Base-by-base conservation (phyloP, 2,329 filamentous ascomycete genomes). In the Colletotrichum sp. region DNA sequence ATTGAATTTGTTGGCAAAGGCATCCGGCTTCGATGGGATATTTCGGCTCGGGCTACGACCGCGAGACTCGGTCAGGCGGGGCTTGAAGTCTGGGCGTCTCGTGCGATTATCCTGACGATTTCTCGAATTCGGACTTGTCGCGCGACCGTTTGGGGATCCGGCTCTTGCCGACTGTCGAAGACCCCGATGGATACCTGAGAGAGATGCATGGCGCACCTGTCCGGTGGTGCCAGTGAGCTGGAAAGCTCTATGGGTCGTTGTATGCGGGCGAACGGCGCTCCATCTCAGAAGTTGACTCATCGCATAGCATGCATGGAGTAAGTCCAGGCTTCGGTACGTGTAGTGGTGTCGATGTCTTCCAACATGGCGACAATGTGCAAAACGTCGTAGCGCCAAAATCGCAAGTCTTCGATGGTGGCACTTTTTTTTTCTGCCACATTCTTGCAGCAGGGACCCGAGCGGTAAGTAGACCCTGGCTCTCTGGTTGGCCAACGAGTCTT, bases 111-210 rank as follows among this genome's bases (percentile, higher is more conserved):
- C 67, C 24, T 62, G n/a, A 22, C 44, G n/a, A 52, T 22, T 52
- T 15, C 44, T 52, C 44, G 72, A 60, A 12, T 22, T 26, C 30
- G 39, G 28, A 10, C 57, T 71, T 39, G 32, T 36, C n/a, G 60
- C 22, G 30, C 57, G 75, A 22, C 59, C 26, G 34, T 55, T 71
- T 24, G 36, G 44, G 39, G 71, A 39, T 5, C 36, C n/a, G 12
- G 44, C 82, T 76, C 82, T 79, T 80, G 88, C 78, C 79, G 90
- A 83, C 82, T 86, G 80, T 60, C 92, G 91, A 71, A 95, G 87
- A 16, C 94, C 94, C 62, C 90, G 88, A 78, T 92, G 90, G 80
- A 96, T 95, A 59, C 93, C 93, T 12, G 93, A 94, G 75, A 95
- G 88, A 57, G 78, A 80, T 12, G 79, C 57, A 52, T 69, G 44